These are phyloP conservation scores for Ettlia oleoabundans DNA, from an alignment of 139 green algal species.

Conservation along the genomic window DNA sequence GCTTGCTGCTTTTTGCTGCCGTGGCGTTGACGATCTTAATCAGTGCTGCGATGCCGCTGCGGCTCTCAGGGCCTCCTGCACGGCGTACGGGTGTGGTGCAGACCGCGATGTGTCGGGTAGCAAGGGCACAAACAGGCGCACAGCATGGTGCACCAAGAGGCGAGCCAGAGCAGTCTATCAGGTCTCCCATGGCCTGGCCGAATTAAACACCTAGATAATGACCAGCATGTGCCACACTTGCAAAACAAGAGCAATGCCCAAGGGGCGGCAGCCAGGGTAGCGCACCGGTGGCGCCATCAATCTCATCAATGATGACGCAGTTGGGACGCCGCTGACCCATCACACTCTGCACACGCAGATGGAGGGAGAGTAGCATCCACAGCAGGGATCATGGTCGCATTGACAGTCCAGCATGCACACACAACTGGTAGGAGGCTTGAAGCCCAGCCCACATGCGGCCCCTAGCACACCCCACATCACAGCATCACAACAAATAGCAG, in stretches of 20 bases:
- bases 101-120: background rate
- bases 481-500: too few species aligned
- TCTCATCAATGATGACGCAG: slow-evolving; percentile 96
- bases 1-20: background rate
- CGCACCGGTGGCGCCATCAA: slow-evolving; percentile 82
- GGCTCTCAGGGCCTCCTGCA: slow-evolving; percentile 76
- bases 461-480: background rate
- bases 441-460: background rate
- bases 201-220: too few species aligned
- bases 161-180: background rate
- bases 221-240: too few species aligned
- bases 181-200: too few species aligned
- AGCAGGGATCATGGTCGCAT: background rate
- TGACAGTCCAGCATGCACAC: background rate
- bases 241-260: too few species aligned
- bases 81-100: background rate
- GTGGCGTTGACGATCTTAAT: slow-evolving; percentile 71
- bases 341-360: slow-evolving; percentile 16
- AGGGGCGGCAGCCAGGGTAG: background rate
- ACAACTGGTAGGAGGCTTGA: too few species aligned
- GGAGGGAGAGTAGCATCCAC: background rate
- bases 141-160: background rate
- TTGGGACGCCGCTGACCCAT: slow-evolving; percentile 77
- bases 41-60: slow-evolving; percentile 80
- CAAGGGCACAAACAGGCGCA: background rate